Base-by-base conservation (phyloP, 495 filamentous ascomycete species). In the Rostrohypoxylon terebratum region DNA sequence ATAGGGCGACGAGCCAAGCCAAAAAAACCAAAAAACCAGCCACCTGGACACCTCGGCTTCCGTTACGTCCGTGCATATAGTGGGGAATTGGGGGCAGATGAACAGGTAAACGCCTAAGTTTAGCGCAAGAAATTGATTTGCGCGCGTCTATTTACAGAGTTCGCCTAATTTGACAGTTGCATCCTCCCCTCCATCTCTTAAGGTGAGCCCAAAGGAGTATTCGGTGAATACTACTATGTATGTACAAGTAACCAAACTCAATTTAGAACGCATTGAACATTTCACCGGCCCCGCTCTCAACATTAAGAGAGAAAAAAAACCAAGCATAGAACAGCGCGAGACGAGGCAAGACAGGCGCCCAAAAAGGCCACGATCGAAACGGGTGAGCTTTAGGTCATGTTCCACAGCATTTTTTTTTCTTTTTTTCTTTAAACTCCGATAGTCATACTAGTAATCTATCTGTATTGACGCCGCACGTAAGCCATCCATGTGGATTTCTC, bases 151-250 rank as follows among this genome's bases (percentile, higher is more conserved):
- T 40, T 53, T 53, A 53, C 48, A 53, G 48, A 28, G 48, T 53
- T 8, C 42, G 20, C n/a, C n/a, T n/a, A n/a, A n/a, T n/a, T n/a
- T n/a, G n/a, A n/a, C n/a, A n/a, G n/a, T n/a, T n/a, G n/a, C n/a
- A n/a, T n/a, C n/a, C n/a, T n/a, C n/a, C n/a, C n/a, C n/a, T n/a
- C n/a, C n/a, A n/a, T 31, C n/a, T 48, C 1, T 54, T 31, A 68
- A 68, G 69, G 69, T 72, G 64, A 72, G 20, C 63, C 63, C 21
- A 16, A 72, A 63, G n/a, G 14, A 20, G 63, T 33, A 25, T 14
- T 13, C 45, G 65, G 57, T 68, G 57, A 68, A 53, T 20, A 10
- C 3, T n/a, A n/a, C n/a, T n/a, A n/a, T n/a, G n/a, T n/a, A n/a
- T n/a, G n/a, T n/a, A n/a, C n/a, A n/a, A n/a, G n/a, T n/a, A n/a